Evolutionary conservation across 139 green algal species (phyloP).

Genomic region (Astrephomene gubernaculifera): DNA sequence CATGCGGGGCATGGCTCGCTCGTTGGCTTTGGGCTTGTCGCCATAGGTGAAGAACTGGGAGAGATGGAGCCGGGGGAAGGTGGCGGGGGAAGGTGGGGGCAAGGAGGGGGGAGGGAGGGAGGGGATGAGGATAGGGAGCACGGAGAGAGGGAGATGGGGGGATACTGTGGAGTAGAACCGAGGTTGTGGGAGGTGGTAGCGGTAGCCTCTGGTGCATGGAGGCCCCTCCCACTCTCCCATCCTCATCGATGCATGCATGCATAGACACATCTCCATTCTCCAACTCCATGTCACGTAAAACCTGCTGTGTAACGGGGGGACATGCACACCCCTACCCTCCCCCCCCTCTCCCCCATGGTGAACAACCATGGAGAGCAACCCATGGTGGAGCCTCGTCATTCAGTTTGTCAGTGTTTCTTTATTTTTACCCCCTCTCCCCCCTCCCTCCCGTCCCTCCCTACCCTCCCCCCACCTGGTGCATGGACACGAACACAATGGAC

Average conservation of each 20-base stretch:
- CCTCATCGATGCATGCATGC: no score
- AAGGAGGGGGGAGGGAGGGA: neutral
- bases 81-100: neutral
- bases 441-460: no score
- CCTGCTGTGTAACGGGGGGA: neutral
- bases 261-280: no score
- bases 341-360: neutral
- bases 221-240: no score
- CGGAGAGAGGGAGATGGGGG: neutral
- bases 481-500: slow-evolving; percentile 97
- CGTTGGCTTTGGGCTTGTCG: slow-evolving; percentile 38
- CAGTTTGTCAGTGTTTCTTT: no score
- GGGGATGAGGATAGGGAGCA: neutral
- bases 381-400: no score
- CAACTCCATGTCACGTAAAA: neutral
- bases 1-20: slow-evolving; percentile 4
- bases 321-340: neutral
- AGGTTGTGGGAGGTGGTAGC: neutral
- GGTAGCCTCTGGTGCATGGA: no score
- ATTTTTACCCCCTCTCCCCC: neutral
- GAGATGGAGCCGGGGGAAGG: neutral
- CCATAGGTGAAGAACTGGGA: slow-evolving; percentile 64
- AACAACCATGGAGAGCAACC: no score
- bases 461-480: slow-evolving; percentile 86
- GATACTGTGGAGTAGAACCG: neutral